Percentiles rank a stretch among this genome's conserved stretches.
These are phyloP conservation scores for Aspergillus transmontanensis DNA, from an alignment of 2,329 filamentous ascomycete genomes.

Conservation along the genomic window DNA sequence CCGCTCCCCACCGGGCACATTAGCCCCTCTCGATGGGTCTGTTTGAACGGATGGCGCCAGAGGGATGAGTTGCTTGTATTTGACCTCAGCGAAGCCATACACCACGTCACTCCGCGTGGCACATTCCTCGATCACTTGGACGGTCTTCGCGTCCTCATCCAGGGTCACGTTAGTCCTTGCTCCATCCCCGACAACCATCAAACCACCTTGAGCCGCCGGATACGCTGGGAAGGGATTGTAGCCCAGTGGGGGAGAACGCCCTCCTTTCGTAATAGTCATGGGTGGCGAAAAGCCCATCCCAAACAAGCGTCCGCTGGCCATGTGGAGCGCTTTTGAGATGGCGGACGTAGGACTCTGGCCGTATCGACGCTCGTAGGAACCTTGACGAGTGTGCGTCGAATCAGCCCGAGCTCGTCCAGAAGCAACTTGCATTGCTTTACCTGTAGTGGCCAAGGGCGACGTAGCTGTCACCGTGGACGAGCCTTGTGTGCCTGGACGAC, in stretches of 20 bases:
- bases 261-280: slow-evolving; percentile 47
- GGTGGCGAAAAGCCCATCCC: slow-evolving; percentile 55
- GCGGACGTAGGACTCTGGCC: slow-evolving; percentile 74
- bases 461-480: slow-evolving; percentile 69
- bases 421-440: slow-evolving; percentile 74
- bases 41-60: slow-evolving; percentile 68
- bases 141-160: slow-evolving; percentile 78
- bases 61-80: slow-evolving; percentile 95
- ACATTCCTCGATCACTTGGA: slow-evolving; percentile 85
- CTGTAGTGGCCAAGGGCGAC: slow-evolving; percentile 66
- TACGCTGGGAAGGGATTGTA: slow-evolving; percentile 80
- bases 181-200: slow-evolving; percentile 65
- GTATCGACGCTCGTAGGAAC: slow-evolving; percentile 81
- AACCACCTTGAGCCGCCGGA: slow-evolving; percentile 70
- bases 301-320: slow-evolving; percentile 71
- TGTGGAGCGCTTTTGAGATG: slow-evolving; percentile 91
- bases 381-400: slow-evolving; percentile 67
- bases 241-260: slow-evolving; percentile 47
- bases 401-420: slow-evolving; percentile 66
- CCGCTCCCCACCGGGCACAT: slow-evolving; percentile 31
- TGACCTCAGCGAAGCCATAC: slow-evolving; percentile 96
- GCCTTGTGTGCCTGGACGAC: slow-evolving; percentile 78
- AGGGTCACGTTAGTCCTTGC: slow-evolving; percentile 61
- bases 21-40: slow-evolving; percentile 32
- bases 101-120: slow-evolving; percentile 94